Conservation (phyloP, 208 protist genomes). For the Leishmania braziliensis region DNA sequence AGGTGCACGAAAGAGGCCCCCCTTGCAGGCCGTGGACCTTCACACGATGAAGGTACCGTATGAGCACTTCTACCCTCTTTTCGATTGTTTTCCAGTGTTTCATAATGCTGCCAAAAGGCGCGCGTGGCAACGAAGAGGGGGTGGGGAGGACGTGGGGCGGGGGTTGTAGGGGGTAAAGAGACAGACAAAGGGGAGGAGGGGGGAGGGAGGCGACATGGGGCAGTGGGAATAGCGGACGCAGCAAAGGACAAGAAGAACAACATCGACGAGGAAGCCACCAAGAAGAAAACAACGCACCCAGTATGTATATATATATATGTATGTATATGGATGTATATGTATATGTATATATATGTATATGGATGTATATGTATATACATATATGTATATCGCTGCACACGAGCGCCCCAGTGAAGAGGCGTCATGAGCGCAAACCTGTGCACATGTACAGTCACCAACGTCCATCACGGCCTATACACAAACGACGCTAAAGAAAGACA, state of each 20-base stretch:
- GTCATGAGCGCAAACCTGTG: background rate
- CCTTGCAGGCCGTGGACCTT: background rate
- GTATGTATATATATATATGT: conserved; percentile 21
- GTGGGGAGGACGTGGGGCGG: background rate
- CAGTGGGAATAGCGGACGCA: too few species aligned
- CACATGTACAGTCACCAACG: too few species aligned
- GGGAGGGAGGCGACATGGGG: too few species aligned
- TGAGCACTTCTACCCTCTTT: background rate
- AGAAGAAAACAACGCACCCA: background rate
- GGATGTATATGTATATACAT: conserved; percentile 18
- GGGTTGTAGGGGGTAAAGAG: too few species aligned
- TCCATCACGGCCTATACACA: background rate
- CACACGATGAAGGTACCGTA: background rate
- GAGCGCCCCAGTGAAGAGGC: background rate
- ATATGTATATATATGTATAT: conserved; percentile 26
- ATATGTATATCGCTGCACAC: conserved; percentile 3
- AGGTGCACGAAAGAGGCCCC: background rate
- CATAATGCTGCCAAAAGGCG: background rate
- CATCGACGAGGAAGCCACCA: background rate
- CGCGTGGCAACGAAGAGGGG: background rate
- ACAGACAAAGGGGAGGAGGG: too few species aligned
- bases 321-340: conserved; percentile 10
- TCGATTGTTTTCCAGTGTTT: background rate
- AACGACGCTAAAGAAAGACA: background rate
- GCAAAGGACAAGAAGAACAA: background rate